Evolutionary conservation across 768 basidiomycete genomes (phyloP), one percentile per base, ranked within the genome.

Genomic region (Auriscalpium microsporum): DNA sequence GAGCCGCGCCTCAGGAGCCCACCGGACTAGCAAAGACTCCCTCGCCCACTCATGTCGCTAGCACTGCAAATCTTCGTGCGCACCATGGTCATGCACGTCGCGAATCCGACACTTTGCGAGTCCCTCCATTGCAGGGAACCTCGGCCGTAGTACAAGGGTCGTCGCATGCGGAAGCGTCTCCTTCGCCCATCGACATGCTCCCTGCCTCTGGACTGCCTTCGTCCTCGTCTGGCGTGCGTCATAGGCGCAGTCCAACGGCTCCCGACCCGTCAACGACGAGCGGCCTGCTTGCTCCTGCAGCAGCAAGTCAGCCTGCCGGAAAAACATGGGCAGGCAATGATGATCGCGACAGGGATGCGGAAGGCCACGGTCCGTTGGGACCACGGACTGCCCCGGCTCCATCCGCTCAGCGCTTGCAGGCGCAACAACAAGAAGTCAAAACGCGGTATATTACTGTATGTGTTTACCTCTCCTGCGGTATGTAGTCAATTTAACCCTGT

Each of bases 61-160:
- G 56, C 40, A 63, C 66, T 36, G 56, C 66, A 51, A 65, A 71
- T 53, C 58, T 69, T 57, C 59, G 72, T 3, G 59, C 71, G 10
- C 46, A 63, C 45, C 67, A 76, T 60, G 69, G 67, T 2, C 88
- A 90, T 65, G 77, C 74, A 62, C 81, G 88, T 50, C 79, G 81
- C 28, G 87, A 90, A 55, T 90, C 88, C 0, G 88, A 91, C 58
- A 90, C 88, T 0, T 70, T 89, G 33, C 85, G 84, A 46, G 14
- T 42, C 17, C 40, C 40, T 42, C 40, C 40, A 42, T 42, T 42
- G 8, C 40, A 69, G 36, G 65, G 61, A n/a, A 57, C 69, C 13
- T 42, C 46, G 46, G 4, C 42, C 16, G 42, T 19, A 44, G 42
- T 44, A 4, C 19, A 14, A 44, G 42, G 42, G 16, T 44, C 19